phyloP scores from a whole-genome alignment of 345 rosid species.

The Gynandropsis gynandra region DNA sequence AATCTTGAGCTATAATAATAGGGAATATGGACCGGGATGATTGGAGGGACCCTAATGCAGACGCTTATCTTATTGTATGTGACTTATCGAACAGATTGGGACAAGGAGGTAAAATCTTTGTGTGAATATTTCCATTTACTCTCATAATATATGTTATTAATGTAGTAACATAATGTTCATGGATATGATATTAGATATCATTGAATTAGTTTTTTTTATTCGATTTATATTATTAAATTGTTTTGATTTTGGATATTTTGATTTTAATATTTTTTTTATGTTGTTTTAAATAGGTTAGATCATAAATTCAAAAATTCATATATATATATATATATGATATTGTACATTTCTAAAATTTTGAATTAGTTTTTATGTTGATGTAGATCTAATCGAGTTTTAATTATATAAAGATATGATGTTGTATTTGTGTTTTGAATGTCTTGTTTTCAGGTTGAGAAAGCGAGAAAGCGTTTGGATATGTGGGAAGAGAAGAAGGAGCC shows the following conservation, averaged over 20 bases:
- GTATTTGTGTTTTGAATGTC: no score
- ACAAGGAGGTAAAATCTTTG: conserved; percentile 43
- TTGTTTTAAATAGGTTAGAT: no score
- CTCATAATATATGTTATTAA: not conserved
- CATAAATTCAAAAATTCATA: no score
- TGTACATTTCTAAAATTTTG: no score
- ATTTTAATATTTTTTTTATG: no score
- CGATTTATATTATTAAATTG: not conserved
- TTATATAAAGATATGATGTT: no score
- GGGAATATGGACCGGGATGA: conserved; percentile 69
- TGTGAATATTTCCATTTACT: no score
- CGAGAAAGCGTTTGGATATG: conserved; percentile 43
- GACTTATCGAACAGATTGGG: conserved; percentile 48
- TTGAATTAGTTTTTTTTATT: not conserved
- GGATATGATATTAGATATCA: not conserved
- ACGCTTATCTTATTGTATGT: conserved; percentile 43
- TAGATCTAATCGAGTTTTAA: no score
- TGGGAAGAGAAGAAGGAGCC: conserved; percentile 57
- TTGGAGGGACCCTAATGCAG: conserved; percentile 51
- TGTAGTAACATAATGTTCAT: not conserved
- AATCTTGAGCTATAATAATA: no score
- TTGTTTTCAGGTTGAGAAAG: conserved; percentile 51
- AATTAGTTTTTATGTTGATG: no score
- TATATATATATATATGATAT: no score
- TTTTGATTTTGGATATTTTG: no score